Evolutionary conservation across 2,329 filamentous ascomycete species (phyloP).

Genomic region (Arachnopeziza araneosa): DNA sequence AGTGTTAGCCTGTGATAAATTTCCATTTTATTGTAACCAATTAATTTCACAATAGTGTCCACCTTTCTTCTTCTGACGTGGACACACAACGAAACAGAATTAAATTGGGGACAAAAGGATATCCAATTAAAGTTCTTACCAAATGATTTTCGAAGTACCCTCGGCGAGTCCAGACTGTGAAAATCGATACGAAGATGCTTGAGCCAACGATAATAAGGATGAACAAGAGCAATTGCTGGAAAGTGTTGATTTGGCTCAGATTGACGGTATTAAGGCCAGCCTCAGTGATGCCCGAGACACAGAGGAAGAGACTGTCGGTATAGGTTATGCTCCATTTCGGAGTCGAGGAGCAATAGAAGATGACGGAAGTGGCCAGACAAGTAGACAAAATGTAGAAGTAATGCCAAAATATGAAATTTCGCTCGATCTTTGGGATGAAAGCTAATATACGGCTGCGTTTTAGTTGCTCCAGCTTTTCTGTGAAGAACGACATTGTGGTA

Average conservation of each 20-base stretch:
- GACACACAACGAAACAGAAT: background rate
- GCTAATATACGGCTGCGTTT: background rate
- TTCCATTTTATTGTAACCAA: background rate
- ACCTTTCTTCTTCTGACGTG: background rate
- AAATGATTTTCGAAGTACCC: slow-evolving; percentile 19
- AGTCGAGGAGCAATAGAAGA: slow-evolving; percentile 55
- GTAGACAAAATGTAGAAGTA: slow-evolving; percentile 60
- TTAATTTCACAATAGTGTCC: background rate
- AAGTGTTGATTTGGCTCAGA: slow-evolving; percentile 57
- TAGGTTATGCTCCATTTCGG: slow-evolving; percentile 50
- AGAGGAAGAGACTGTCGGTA: slow-evolving; percentile 61
- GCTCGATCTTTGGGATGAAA: slow-evolving; percentile 1
- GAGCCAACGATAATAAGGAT: slow-evolving; percentile 60
- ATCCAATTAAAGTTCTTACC: background rate
- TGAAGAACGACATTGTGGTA: background rate
- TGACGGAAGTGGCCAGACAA: slow-evolving; percentile 47
- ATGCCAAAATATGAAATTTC: slow-evolving; percentile 61
- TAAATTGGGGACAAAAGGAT: background rate
- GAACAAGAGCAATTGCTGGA: slow-evolving; percentile 63
- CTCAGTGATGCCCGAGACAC: slow-evolving; percentile 60
- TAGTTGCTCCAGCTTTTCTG: background rate
- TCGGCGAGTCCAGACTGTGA: slow-evolving; percentile 55
- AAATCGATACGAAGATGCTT: slow-evolving; percentile 59
- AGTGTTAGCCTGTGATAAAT: background rate
- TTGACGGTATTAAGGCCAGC: slow-evolving; percentile 65